Evolutionary conservation across 2,329 filamentous ascomycete genomes (phyloP).

Genomic region (Parascedosporium putredinis): DNA sequence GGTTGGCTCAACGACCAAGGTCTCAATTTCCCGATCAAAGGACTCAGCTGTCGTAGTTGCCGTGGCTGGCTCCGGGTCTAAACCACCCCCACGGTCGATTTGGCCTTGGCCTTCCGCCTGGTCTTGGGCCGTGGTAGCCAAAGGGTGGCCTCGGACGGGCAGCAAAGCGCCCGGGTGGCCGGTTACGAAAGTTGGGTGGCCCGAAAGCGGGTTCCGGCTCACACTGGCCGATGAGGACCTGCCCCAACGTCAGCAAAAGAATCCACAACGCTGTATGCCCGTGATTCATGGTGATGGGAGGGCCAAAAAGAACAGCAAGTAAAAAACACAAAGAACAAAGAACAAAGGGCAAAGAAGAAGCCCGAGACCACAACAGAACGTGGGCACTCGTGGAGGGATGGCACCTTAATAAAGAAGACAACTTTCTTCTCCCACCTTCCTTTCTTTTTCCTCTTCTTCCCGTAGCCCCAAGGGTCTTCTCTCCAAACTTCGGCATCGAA

Average conservation of each 20-base stretch:
- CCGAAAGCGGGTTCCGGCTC: not conserved
- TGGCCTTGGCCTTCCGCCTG: not conserved
- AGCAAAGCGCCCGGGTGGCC: not conserved
- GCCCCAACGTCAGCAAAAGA: conserved; percentile 5
- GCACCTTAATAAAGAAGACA: too few relatives aligned
- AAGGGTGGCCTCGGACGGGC: not conserved
- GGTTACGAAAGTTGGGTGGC: too few relatives aligned
- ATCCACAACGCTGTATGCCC: not conserved
- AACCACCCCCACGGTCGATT: not conserved
- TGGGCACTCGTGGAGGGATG: too few relatives aligned
- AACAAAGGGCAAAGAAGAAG: too few relatives aligned
- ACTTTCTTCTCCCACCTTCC: too few relatives aligned
- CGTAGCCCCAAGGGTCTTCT: too few relatives aligned
- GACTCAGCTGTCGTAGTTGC: not conserved
- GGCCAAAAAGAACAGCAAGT: not conserved
- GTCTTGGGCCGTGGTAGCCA: not conserved
- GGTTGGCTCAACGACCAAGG: not conserved
- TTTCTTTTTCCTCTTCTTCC: too few relatives aligned
- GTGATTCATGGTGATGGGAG: not conserved
- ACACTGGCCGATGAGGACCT: not conserved
- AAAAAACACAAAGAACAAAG: not conserved
- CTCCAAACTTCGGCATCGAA: too few relatives aligned
- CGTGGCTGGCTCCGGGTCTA: not conserved
- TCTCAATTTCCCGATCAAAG: not conserved
- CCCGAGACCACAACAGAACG: too few relatives aligned